Conservation (phyloP, 441 rosid species). For the Mallotus japonicus region DNA sequence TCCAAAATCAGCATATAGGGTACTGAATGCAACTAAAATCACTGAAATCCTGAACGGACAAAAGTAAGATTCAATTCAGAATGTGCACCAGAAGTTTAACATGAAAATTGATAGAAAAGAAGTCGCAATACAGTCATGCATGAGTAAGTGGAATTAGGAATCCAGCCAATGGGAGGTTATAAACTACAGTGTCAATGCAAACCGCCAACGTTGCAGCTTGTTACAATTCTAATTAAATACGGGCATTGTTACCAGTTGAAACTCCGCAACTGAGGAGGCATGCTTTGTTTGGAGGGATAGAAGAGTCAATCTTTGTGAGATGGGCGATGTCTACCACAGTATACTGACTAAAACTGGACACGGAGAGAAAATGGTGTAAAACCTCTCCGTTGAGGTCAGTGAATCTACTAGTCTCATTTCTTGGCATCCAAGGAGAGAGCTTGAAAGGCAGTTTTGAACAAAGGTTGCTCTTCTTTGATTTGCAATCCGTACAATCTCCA, state of each 20-base stretch:
- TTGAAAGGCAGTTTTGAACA: constrained; percentile 68
- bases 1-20: not conserved
- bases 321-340: constrained; percentile 69
- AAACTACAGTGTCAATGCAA: not conserved
- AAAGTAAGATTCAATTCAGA: not conserved
- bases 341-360: constrained; percentile 77
- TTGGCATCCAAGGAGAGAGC: constrained; percentile 76
- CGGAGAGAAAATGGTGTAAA: constrained; percentile 63
- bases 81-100: not conserved
- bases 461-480: constrained; percentile 65
- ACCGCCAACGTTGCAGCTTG: not conserved
- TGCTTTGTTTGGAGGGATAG: constrained; percentile 63
- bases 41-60: not conserved
- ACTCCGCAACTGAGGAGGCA: constrained; percentile 88
- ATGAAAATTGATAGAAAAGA: not conserved
- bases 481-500: constrained; percentile 66
- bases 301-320: constrained; percentile 60
- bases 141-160: not conserved
- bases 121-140: not conserved
- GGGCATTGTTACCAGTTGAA: constrained; percentile 55
- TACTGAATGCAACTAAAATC: not conserved
- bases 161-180: not conserved
- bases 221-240: not conserved
- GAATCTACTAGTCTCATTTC: constrained; percentile 73
- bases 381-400: constrained; percentile 61